Evolutionary conservation across 495 filamentous ascomycete species (phyloP).

Genomic region (Penicillium paxilli): DNA sequence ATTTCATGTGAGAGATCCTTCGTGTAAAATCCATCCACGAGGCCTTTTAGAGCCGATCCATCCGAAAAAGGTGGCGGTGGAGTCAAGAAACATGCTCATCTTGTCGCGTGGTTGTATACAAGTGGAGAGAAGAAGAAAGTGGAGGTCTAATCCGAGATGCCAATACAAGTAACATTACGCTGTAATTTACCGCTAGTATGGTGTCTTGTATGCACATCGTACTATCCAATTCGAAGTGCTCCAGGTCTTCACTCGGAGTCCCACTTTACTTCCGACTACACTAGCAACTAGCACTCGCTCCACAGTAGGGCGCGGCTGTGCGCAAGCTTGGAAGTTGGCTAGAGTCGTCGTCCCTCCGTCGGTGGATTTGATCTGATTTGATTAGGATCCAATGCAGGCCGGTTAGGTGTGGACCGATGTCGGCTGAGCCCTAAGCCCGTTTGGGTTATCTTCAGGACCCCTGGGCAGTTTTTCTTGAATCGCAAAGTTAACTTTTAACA

Average conservation of each 20-base stretch:
- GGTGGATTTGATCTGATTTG: background rate
- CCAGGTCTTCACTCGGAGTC: no score
- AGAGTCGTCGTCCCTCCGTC: background rate
- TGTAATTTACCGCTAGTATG: background rate
- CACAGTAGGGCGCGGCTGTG: background rate
- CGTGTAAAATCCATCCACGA: no score
- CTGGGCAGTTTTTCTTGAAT: background rate
- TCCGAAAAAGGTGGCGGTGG: background rate
- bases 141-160: background rate
- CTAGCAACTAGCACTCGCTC: background rate
- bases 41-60: no score
- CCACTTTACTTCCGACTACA: background rate
- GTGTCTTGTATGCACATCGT: background rate
- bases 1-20: no score
- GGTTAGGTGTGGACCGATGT: conserved; percentile 9
- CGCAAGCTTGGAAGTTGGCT: background rate
- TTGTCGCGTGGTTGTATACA: background rate
- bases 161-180: background rate
- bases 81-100: background rate
- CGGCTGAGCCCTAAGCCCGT: conserved; percentile 5
- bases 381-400: background rate
- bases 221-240: background rate
- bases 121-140: background rate
- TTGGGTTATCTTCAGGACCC: background rate
- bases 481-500: background rate